Evolutionary conservation across 495 filamentous ascomycete species (phyloP).

Genomic region (Penicillium arizonense): DNA sequence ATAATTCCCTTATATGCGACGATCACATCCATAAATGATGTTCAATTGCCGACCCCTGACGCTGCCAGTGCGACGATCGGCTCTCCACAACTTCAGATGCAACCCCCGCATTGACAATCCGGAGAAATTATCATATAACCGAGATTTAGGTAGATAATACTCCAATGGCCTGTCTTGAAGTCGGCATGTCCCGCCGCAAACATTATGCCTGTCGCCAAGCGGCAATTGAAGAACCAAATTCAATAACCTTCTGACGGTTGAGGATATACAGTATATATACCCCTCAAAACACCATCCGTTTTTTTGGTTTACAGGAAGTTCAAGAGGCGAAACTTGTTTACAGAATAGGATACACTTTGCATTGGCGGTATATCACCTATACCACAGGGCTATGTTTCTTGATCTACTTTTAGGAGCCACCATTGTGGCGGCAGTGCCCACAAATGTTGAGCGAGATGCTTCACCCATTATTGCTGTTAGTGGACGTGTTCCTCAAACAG

Average conservation of each 20-base stretch:
- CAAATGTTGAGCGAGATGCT: conserved; percentile 1
- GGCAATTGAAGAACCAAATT: conserved; percentile 14
- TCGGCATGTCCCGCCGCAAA: not conserved
- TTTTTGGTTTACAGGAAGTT: not conserved
- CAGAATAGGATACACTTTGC: not conserved
- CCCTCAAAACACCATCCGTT: not conserved
- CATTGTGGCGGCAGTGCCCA: conserved; percentile 8
- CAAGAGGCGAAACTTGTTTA: not conserved
- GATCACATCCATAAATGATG: not conserved
- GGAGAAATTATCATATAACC: not conserved
- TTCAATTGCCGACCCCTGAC: conserved; percentile 20
- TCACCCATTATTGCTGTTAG: conserved; percentile 11
- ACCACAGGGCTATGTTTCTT: conserved; percentile 7
- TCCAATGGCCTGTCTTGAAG: conserved; percentile 5
- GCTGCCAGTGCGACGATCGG: conserved; percentile 14
- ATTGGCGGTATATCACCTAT: not conserved
- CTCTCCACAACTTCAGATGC: conserved; percentile 18
- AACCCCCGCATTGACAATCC: conserved; percentile 19
- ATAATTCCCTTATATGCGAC: not conserved
- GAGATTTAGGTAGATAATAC: not conserved
- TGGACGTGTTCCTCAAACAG: conserved; percentile 9
- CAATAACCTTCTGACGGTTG: conserved; percentile 9
- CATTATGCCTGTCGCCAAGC: not conserved
- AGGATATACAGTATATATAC: too few relatives aligned
- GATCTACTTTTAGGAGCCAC: conserved; percentile 9